Percentiles rank a stretch among this genome's conserved stretches.
These are phyloP conservation scores for Macadamia tetraphylla DNA, from an alignment of 164 flowering plant genomes.

Conservation along the genomic window DNA sequence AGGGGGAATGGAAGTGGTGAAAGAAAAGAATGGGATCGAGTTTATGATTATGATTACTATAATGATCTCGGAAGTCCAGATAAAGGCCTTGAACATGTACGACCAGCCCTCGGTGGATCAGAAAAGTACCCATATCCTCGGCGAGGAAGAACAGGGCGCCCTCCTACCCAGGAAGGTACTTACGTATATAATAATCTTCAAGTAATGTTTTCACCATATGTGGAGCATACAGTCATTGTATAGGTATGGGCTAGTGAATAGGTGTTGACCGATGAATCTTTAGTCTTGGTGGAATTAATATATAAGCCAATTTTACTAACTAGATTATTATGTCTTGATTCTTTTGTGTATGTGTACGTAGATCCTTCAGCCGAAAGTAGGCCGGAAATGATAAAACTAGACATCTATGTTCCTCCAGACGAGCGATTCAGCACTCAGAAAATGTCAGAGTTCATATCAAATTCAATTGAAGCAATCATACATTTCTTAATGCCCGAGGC, in stretches of 20 bases:
- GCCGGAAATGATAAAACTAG: conserved; percentile 23
- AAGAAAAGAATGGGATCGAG: conserved; percentile 70
- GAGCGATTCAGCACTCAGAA: conserved; percentile 37
- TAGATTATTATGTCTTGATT: too few species aligned
- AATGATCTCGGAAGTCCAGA: conserved; percentile 83
- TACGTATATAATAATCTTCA: too few species aligned
- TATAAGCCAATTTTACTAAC: too few species aligned
- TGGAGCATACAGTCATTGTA: too few species aligned
- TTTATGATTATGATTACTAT: conserved; percentile 78
- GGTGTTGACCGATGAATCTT: too few species aligned
- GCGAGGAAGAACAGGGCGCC: conserved; percentile 69
- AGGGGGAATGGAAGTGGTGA: conserved; percentile 72
- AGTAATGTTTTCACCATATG: too few species aligned
- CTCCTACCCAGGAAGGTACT: conserved; percentile 45
- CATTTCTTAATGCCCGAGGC: conserved; percentile 49
- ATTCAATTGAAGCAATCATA: conserved; percentile 36
- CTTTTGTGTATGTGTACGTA: background rate
- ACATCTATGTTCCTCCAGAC: conserved; percentile 43
- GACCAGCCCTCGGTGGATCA: conserved; percentile 83
- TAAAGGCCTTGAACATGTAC: conserved; percentile 29
- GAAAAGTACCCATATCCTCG: conserved; percentile 71
- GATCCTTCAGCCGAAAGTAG: conserved; percentile 35
- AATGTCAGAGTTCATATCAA: conserved; percentile 33
- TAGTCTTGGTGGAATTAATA: too few species aligned
- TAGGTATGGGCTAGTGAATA: too few species aligned